These are phyloP conservation scores for Russula sp. DNA, from an alignment of 768 basidiomycete species.

Conservation along the genomic window DNA sequence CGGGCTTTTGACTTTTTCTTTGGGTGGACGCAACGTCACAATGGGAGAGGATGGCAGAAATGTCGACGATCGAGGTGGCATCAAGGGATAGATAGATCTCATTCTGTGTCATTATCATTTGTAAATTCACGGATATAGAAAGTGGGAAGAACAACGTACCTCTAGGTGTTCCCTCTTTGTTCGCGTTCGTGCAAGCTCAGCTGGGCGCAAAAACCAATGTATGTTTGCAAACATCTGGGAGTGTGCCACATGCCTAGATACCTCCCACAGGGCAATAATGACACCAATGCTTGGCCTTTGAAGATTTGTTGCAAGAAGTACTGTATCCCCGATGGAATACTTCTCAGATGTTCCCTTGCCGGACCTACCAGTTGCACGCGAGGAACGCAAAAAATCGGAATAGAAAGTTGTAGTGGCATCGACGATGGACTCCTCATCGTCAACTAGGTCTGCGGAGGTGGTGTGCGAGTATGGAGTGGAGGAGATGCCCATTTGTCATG, in stretches of 20 bases:
- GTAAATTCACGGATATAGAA: conserved; percentile 9
- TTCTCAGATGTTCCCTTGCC: conserved; percentile 30
- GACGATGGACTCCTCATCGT: conserved; percentile 21
- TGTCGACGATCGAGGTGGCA: conserved; percentile 21
- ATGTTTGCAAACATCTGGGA: conserved; percentile 54
- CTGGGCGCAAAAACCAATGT: conserved; percentile 74
- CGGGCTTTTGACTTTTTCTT: not conserved
- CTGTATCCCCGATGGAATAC: conserved; percentile 64
- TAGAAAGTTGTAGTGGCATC: conserved; percentile 24
- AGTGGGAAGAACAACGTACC: conserved; percentile 39
- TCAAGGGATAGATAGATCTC: conserved; percentile 62
- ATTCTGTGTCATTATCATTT: conserved; percentile 46
- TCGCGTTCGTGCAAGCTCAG: conserved; percentile 57
- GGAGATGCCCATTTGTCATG: conserved; percentile 23
- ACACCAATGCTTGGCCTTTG: conserved; percentile 62
- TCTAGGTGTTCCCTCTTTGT: conserved; percentile 58
- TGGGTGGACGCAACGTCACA: conserved; percentile 32
- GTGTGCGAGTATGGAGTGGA: conserved; percentile 25
- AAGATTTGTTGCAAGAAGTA: conserved; percentile 51
- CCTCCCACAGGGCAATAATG: conserved; percentile 68
- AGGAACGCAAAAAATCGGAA: conserved; percentile 14
- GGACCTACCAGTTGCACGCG: conserved; percentile 3
- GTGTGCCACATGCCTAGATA: conserved; percentile 37
- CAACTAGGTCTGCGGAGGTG: conserved; percentile 25
- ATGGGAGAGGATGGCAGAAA: conserved; percentile 25